phyloP scores from a whole-genome alignment of 306 rosid genomes.

The Prunus campanulata region DNA sequence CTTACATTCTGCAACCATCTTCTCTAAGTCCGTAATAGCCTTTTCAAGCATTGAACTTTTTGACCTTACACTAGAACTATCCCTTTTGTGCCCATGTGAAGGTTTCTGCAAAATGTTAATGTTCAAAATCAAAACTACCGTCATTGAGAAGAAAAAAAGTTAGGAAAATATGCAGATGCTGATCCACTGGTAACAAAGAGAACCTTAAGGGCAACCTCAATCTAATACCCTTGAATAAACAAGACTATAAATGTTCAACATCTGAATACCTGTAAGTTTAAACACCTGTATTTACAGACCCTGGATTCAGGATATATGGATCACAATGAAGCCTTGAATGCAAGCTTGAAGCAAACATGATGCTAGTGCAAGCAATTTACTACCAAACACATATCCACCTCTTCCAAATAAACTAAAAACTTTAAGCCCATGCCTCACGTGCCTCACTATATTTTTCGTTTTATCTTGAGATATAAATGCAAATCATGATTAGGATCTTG shows the following conservation, averaged over 20 bases:
- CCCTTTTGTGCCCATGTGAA: slow-evolving; percentile 60
- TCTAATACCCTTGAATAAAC: not conserved
- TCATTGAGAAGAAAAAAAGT: slow-evolving; percentile 1
- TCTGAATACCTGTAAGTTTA: not conserved
- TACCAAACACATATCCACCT: not conserved
- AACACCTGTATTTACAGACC: not conserved
- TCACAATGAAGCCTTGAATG: not conserved
- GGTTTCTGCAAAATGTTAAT: slow-evolving; percentile 58
- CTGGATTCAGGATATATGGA: not conserved
- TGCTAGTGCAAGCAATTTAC: not conserved
- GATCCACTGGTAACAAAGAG: not conserved
- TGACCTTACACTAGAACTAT: slow-evolving; percentile 76
- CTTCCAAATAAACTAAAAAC: not conserved
- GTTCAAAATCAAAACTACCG: slow-evolving; percentile 21
- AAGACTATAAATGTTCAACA: not conserved
- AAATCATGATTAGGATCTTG: not conserved
- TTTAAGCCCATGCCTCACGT: not conserved
- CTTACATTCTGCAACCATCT: slow-evolving; percentile 98
- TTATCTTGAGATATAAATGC: not conserved
- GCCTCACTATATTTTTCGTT: not conserved
- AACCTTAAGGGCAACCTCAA: slow-evolving; percentile 1
- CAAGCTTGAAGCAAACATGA: not conserved
- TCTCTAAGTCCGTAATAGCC: slow-evolving; percentile 88
- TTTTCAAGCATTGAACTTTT: slow-evolving; percentile 84
- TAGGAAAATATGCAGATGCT: not conserved